phyloP scores from a whole-genome alignment of 148 eudicot species.

The Gaultheria prostrata region DNA sequence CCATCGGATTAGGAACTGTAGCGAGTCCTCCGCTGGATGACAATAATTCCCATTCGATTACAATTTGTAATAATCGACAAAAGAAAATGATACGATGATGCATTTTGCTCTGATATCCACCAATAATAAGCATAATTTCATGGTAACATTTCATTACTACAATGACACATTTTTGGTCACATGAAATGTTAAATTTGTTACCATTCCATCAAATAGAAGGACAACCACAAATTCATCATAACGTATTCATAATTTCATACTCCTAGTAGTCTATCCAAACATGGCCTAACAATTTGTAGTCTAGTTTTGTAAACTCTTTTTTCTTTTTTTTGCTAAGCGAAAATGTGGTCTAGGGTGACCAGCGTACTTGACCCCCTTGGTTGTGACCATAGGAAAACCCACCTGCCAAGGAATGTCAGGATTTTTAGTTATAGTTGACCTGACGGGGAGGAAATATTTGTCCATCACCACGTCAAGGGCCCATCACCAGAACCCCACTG shows the following conservation, averaged over 20 bases:
- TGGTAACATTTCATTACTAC: not conserved
- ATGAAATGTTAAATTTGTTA: not conserved
- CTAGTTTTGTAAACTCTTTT: not conserved
- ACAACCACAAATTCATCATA: not conserved
- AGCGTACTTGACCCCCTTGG: not conserved
- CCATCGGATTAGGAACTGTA: conserved; percentile 70
- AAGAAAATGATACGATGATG: not conserved
- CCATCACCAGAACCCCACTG: not conserved
- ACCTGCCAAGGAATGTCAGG: not conserved
- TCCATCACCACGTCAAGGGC: not conserved
- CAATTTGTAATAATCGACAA: too few relatives aligned
- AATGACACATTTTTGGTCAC: not conserved
- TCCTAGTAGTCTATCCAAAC: not conserved
- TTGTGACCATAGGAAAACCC: not conserved
- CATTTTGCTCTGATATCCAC: not conserved
- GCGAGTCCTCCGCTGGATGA: conserved; percentile 66
- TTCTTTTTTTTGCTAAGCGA: too few relatives aligned
- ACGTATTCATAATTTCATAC: not conserved
- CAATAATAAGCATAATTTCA: not conserved
- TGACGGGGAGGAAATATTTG: not conserved
- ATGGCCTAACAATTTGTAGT: not conserved
- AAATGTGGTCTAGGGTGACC: not conserved
- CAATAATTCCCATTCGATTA: not conserved
- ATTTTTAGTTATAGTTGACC: not conserved
- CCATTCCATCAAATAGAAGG: not conserved